These are phyloP conservation scores for Pyrus communis DNA, from an alignment of 306 rosid species.

Conservation along the genomic window DNA sequence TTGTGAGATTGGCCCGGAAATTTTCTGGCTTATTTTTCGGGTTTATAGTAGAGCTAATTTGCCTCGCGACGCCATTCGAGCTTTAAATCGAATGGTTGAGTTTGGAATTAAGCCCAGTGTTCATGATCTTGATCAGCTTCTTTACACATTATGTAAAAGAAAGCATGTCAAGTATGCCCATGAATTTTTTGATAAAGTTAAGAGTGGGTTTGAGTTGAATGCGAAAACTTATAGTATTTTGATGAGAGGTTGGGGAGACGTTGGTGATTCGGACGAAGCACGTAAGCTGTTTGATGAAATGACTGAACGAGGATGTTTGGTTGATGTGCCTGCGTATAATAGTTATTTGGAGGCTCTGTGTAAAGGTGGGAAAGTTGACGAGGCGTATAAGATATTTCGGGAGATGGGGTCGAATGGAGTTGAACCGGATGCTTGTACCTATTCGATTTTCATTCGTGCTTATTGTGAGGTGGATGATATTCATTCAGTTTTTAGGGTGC, in stretches of 20 bases:
- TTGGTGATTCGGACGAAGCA: conserved; percentile 50
- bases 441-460: conserved; percentile 63
- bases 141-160: conserved; percentile 55
- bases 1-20: conserved; percentile 37
- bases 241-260: conserved; percentile 74
- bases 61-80: conserved; percentile 70
- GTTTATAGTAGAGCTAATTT: conserved; percentile 64
- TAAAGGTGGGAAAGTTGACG: conserved; percentile 57
- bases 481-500: conserved; percentile 61
- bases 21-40: conserved; percentile 70
- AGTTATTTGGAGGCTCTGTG: conserved; percentile 60
- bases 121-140: conserved; percentile 67
- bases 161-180: conserved; percentile 66
- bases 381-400: conserved; percentile 48
- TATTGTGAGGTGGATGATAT: conserved; percentile 55
- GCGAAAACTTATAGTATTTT: conserved; percentile 63
- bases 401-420: conserved; percentile 45
- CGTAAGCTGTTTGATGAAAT: conserved; percentile 67
- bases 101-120: conserved; percentile 54
- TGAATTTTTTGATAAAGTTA: conserved; percentile 53
- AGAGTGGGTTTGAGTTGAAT: conserved; percentile 37
- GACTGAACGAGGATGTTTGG: conserved; percentile 45
- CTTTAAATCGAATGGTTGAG: conserved; percentile 69
- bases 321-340: conserved; percentile 70
- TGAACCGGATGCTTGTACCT: conserved; percentile 60